Conservation (phyloP, 2,329 filamentous ascomycete genomes). For the Didymella segeticola region DNA sequence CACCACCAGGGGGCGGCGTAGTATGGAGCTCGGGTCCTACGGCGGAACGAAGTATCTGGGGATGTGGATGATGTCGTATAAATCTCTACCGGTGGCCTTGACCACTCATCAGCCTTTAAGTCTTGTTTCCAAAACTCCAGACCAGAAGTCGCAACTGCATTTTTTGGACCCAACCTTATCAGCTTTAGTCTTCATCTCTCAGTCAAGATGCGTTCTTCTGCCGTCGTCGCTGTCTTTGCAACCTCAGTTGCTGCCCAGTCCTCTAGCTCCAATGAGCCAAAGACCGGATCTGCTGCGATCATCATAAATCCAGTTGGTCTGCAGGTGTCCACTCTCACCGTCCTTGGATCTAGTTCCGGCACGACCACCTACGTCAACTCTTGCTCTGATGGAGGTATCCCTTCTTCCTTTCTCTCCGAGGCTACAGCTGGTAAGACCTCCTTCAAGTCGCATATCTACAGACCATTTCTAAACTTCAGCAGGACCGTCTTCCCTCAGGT, state of each 20-base stretch:
- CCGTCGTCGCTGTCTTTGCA: constrained; percentile 23
- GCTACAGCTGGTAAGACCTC: constrained; percentile 1
- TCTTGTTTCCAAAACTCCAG: background rate
- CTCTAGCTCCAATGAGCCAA: constrained; percentile 11
- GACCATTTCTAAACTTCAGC: background rate
- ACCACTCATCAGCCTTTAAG: background rate
- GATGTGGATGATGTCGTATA: constrained; percentile 2
- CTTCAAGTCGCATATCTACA: background rate
- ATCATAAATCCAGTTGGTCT: constrained; percentile 23
- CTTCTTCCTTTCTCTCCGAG: constrained; percentile 6
- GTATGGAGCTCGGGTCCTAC: constrained; percentile 5
- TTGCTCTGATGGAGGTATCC: constrained; percentile 24
- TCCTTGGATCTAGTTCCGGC: constrained; percentile 27
- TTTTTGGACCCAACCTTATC: background rate
- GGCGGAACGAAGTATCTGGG: background rate
- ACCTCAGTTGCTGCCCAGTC: constrained; percentile 27
- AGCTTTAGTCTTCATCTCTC: background rate
- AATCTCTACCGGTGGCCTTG: background rate
- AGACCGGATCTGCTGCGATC: constrained; percentile 22
- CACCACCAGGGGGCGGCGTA: constrained; percentile 12
- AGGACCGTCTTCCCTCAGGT: background rate
- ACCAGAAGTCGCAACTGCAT: background rate
- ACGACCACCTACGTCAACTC: constrained; percentile 33
- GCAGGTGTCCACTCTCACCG: constrained; percentile 23
- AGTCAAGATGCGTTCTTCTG: constrained; percentile 28